A percentile compares a stretch with the other conserved stretches of the same genome.
These are phyloP conservation scores for Talaromyces stipitatus DNA, from an alignment of 495 filamentous ascomycete genomes.

Conservation along the genomic window DNA sequence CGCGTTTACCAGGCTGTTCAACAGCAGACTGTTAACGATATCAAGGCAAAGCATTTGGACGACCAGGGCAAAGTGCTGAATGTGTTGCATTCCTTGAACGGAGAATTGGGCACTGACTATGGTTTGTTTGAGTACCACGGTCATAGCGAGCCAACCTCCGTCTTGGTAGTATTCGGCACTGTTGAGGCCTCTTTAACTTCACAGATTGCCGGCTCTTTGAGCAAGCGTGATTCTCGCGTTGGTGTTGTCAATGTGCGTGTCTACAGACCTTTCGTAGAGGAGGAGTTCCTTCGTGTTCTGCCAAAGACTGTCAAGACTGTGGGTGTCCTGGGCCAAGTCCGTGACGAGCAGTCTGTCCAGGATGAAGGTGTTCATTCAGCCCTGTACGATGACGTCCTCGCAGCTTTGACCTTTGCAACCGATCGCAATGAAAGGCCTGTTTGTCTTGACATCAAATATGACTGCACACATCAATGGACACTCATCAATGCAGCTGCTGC, in stretches of 20 bases:
- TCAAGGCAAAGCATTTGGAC: conserved; percentile 63
- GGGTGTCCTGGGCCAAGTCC: conserved; percentile 59
- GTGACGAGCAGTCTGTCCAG: conserved; percentile 43
- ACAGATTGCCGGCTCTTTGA: conserved; percentile 69
- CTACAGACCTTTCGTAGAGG: conserved; percentile 90
- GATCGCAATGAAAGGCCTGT: conserved; percentile 50
- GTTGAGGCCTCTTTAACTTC: conserved; percentile 78
- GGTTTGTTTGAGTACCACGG: conserved; percentile 89
- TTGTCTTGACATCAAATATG: conserved; percentile 81
- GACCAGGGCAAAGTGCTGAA: conserved; percentile 65
- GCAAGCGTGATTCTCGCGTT: conserved; percentile 62
- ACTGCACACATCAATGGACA: conserved; percentile 72
- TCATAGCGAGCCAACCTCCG: conserved; percentile 65
- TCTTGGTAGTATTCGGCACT: conserved; percentile 87
- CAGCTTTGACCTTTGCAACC: conserved; percentile 70
- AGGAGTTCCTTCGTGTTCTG: conserved; percentile 76
- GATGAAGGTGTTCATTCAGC: conserved; percentile 69
- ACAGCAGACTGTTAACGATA: conserved; percentile 46
- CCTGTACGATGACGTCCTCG: conserved; percentile 84
- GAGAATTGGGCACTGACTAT: conserved; percentile 89
- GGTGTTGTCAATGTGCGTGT: conserved; percentile 87
- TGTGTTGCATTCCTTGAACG: conserved; percentile 76
- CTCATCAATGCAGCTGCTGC: conserved; percentile 65
- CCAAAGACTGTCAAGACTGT: conserved; percentile 68
- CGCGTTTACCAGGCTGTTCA: conserved; percentile 62